Evolutionary conservation across 2,329 filamentous ascomycete genomes (phyloP).

Genomic region (Penicillium aurantiogriseum): DNA sequence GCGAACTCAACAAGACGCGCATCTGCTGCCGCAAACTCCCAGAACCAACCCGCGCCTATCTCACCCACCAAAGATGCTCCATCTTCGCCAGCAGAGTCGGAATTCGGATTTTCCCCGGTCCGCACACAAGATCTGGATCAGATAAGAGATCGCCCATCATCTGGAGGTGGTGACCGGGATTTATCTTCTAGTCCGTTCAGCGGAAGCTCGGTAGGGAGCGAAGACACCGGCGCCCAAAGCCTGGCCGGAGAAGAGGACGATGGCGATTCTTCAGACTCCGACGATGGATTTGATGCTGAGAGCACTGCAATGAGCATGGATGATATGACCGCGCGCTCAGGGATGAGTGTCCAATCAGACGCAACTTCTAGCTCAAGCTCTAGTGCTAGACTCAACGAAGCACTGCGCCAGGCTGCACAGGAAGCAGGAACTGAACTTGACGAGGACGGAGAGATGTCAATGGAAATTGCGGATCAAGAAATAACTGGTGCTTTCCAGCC

Average conservation of each 20-base stretch:
- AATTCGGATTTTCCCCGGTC: conserved; percentile 59
- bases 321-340: conserved; percentile 68
- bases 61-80: conserved; percentile 57
- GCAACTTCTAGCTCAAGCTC: conserved; percentile 59
- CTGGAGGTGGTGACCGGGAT: conserved; percentile 51
- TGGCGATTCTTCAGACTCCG: conserved; percentile 48
- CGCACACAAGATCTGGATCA: conserved; percentile 65
- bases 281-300: conserved; percentile 57
- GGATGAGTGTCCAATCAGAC: conserved; percentile 60
- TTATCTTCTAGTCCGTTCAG: conserved; percentile 79
- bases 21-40: conserved; percentile 56
- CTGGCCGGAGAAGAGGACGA: conserved; percentile 43
- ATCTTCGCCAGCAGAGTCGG: conserved; percentile 61
- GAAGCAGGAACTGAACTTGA: conserved; percentile 72
- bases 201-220: conserved; percentile 51
- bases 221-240: conserved; percentile 43
- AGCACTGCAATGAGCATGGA: conserved; percentile 82
- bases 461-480: conserved; percentile 70
- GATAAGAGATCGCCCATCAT: conserved; percentile 44
- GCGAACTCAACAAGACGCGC: conserved; percentile 73
- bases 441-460: conserved; percentile 69
- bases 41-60: conserved; percentile 30
- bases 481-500: conserved; percentile 51
- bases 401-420: conserved; percentile 70
- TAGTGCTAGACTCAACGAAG: conserved; percentile 72